Base-by-base conservation (phyloP, 768 basidiomycete genomes). In the Fomitopsis serialis region DNA sequence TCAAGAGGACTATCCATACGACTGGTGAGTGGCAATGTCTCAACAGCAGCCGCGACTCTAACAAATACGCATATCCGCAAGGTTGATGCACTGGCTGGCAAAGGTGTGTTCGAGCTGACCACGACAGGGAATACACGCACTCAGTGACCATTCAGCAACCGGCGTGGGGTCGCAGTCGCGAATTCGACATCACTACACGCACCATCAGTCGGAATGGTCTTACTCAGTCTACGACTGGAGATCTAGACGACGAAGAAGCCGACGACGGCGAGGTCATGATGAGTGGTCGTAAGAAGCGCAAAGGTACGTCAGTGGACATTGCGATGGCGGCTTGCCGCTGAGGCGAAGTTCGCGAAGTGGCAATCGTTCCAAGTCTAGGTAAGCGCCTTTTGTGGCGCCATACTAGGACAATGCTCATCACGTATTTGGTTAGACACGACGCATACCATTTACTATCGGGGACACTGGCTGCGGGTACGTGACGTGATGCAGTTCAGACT, bases 121-220 rank as follows among this genome's bases (percentile, higher is more conserved):
- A 22, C 40, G 21, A 6, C 40, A 42, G 21, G 17, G 5, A 15
- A 19, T n/a, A 6, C 23, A 11, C 1, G 15, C 21, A 9, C 36
- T 51, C 36, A 51, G 37, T 15, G 37, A 17, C 7, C 15, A 8
- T 52, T 50, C 67, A 92, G 90, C 91, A 92, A 86, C 91, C 91
- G 12, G 87, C 90, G 22, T 92, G 90, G 89, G 88, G 88, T 7
- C 81, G 86, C 45, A 90, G 89, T 67, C 78, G 91, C 43, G 91
- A 92, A 68, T 92, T 92, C 65, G 90, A 92, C 68, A 92, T 92
- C 58, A 92, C 89, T 13, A 92, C 91, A 13, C 85, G 89, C 45
- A 78, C 87, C 6, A 73, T 80, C 17, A 78, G 80, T 48, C 81
- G 87, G 40, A 80, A 77, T 56, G 80, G 81, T 45, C 71, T 91